These are phyloP conservation scores for Xylaria sp. DNA, from an alignment of 495 filamentous ascomycete genomes.

Conservation along the genomic window DNA sequence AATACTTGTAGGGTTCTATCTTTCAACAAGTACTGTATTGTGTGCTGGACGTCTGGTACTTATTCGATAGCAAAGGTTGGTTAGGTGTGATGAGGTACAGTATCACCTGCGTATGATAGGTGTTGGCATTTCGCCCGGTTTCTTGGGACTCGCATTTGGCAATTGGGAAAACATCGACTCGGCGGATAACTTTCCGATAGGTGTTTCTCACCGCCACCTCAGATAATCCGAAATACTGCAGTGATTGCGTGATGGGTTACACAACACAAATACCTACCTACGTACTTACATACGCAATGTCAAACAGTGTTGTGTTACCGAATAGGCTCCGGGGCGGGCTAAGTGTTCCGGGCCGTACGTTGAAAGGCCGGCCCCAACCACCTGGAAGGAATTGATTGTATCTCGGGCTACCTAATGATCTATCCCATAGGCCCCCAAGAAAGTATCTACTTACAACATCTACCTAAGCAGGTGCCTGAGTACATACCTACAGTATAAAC, in stretches of 20 bases:
- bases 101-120: neutral
- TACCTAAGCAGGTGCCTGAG: too few relatives aligned
- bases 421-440: neutral
- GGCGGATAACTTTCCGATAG: neutral
- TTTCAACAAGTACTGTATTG: neutral
- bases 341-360: neutral
- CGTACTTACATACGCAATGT: neutral
- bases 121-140: neutral
- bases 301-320: neutral
- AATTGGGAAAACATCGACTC: neutral
- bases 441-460: too few relatives aligned
- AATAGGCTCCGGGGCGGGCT: neutral
- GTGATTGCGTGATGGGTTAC: conserved; percentile 28
- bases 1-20: neutral
- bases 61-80: neutral
- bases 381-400: neutral
- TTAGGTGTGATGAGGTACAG: neutral
- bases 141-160: neutral
- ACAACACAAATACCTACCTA: conserved; percentile 17
- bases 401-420: conserved; percentile 1
- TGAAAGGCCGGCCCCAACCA: neutral
- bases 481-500: too few relatives aligned
- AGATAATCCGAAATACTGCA: neutral
- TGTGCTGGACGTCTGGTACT: neutral
- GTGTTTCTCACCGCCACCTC: conserved; percentile 19